These are phyloP conservation scores for Wickerhamomyces ciferrii DNA, from an alignment of 805 yeast genomes.

Conservation along the genomic window DNA sequence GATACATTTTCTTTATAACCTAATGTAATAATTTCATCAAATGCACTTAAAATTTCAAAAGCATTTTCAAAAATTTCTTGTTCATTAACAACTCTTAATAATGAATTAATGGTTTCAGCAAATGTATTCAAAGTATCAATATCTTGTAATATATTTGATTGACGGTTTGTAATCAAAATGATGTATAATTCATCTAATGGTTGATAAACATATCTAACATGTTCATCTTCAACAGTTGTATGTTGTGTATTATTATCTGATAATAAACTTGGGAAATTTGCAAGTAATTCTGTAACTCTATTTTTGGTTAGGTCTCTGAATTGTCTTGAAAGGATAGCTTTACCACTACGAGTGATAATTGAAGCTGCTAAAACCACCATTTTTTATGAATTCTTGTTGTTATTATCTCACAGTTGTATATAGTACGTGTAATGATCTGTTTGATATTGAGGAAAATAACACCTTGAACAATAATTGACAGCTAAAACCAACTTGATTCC, in stretches of 20 bases:
- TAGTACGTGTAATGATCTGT: not conserved
- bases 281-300: slow-evolving; percentile 77
- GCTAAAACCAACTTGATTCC: too few species aligned
- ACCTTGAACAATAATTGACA: too few species aligned
- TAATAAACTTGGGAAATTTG: slow-evolving; percentile 79
- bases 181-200: slow-evolving; percentile 93
- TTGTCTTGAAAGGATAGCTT: slow-evolving; percentile 87
- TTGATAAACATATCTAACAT: slow-evolving; percentile 89
- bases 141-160: slow-evolving; percentile 90
- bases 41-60: slow-evolving; percentile 84
- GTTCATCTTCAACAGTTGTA: slow-evolving; percentile 90
- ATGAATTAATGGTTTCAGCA: slow-evolving; percentile 72
- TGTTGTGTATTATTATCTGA: slow-evolving; percentile 71
- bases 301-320: slow-evolving; percentile 81
- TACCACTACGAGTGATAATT: slow-evolving; percentile 90
- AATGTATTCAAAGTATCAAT: slow-evolving; percentile 86
- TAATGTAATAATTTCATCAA: slow-evolving; percentile 86
- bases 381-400: not conserved
- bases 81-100: slow-evolving; percentile 71
- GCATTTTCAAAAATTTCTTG: slow-evolving; percentile 78
- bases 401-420: too few species aligned
- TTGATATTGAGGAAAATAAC: not conserved
- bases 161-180: slow-evolving; percentile 84
- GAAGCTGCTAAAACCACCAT: slow-evolving; percentile 90
- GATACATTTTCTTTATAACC: slow-evolving; percentile 90